Evolutionary conservation across 2,329 filamentous ascomycete species (phyloP), one percentile per base, ranked within the genome.

Genomic region (Myotisia sp.): DNA sequence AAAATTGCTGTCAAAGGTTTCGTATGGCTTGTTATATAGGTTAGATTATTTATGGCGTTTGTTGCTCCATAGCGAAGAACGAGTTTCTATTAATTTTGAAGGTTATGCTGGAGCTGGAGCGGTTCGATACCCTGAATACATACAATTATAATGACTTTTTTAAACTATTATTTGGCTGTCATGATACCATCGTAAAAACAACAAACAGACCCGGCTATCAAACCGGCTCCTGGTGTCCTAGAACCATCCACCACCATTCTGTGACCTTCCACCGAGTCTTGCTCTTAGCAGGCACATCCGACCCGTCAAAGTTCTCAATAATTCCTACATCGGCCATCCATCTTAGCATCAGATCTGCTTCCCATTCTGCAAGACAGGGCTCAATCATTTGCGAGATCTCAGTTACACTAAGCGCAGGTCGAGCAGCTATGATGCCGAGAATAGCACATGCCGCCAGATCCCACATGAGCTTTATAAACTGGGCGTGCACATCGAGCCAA

Each of bases 401-500:
- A 3, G 36, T 37, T 1, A 54, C 49, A 6, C 43, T 52, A 14
- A 60, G 43, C 0, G 63, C 63, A 4, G 63, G 59, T 4, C 63
- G 47, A 7, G 56, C 45, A 6, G 55, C 53, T 9, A 66, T 38
- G n/a, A 56, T 48, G 1, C 61, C 57, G 3, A 66, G 37, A 3
- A 64, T 52, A 3, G 59, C 55, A 1, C 52, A 54, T 8, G 63
- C 38, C 7, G 55, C 53, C 32, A 56, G 47, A 7, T 62, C 54
- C 65, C 65, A 68, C 13, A 57, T 43, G 5, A 45, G 29, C 8
- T 44, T 41, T 3, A 56, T 46, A 8, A 60, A 42, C 9, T 54
- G 46, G 1, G 55, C 57, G 35, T 67, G 59, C 32, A 68, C 62
- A 42, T 67, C 63, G 34, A 59, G 52, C 65, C 65, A 68, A 9